Evolutionary conservation across 2,329 filamentous ascomycete species (phyloP).

Genomic region (Aspergillus persii): DNA sequence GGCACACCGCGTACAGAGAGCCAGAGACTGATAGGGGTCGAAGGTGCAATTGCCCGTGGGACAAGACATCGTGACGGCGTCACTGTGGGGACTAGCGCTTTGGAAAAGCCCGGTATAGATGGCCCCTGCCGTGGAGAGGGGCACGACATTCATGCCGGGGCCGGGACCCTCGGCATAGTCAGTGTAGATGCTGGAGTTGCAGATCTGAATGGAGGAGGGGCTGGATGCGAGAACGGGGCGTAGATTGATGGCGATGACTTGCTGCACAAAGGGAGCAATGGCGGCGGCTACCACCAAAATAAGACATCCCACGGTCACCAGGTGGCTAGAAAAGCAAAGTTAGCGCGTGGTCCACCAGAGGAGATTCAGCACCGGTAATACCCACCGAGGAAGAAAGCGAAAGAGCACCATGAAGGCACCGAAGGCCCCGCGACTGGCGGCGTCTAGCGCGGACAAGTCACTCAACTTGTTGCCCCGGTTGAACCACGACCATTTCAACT

Average conservation of each 20-base stretch:
- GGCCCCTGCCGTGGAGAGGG: conserved; percentile 24
- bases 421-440: conserved; percentile 32
- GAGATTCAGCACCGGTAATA: neutral
- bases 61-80: conserved; percentile 23
- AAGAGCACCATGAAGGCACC: conserved; percentile 29
- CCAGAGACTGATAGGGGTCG: conserved; percentile 29
- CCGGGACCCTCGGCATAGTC: conserved; percentile 22
- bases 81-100: conserved; percentile 14
- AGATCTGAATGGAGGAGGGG: neutral
- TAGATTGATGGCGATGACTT: neutral
- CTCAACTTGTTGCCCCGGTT: conserved; percentile 23
- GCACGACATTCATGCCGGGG: conserved; percentile 22
- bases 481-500: conserved; percentile 39
- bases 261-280: neutral
- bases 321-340: neutral
- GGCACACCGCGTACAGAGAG: conserved; percentile 25
- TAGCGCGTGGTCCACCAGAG: neutral
- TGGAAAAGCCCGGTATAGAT: conserved; percentile 32
- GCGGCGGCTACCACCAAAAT: neutral
- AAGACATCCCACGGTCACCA: neutral
- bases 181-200: conserved; percentile 1
- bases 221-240: neutral
- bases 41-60: conserved; percentile 36
- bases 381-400: conserved; percentile 10
- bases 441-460: conserved; percentile 33